Evolutionary conservation across 108 stramenopile species (phyloP), one percentile per base, ranked within the genome.

Genomic region (Pseudonitzschia multiseries): DNA sequence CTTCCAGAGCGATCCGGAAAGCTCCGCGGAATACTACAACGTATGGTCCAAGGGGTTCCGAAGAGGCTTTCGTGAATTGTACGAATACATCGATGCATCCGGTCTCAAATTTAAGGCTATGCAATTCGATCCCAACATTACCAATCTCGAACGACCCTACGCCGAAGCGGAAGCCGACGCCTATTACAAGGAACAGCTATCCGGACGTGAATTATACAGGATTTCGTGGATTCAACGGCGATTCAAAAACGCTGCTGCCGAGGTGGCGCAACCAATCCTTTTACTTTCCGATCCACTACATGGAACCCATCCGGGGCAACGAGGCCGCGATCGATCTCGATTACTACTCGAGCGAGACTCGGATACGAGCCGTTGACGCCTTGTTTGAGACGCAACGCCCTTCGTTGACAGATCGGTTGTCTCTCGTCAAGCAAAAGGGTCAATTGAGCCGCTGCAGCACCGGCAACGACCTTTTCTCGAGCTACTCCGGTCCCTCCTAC

Each of bases 301-400:
- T 76, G 50, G 85, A 86, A 57, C 85, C 85, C 18, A 65, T 86
- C 18, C 60, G 32, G 18, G 73, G 82, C 32, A 86, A 86, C 53
- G 85, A 79, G 40, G 74, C 59, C 13, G 85, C 82, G 4, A 75
- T 83, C 46, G 82, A 83, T 56, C 52, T 86, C 46, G 74, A 82
- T 64, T 70, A 78, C 48, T 57, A 78, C 40, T 73, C 72, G 18
- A 71, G 70, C 26, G 71, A 72, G 57, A 43, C 66, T 18, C 26
- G 77, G 46, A 78, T 67, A 14, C 71, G 71, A 15, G 71, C 77
- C 17, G 64, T 78, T 3, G 32, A 72, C 18, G 71, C 71, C 28
- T 17, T 73, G 17, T 72, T 78, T 67, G 32, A 18, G 8, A 27
- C 42, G 0, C 13, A 72, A 42, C 29, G 20, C 15, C 77, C 77